phyloP scores from a whole-genome alignment of 1,139 yeast species.

The Yamadazyma epiphylla region DNA sequence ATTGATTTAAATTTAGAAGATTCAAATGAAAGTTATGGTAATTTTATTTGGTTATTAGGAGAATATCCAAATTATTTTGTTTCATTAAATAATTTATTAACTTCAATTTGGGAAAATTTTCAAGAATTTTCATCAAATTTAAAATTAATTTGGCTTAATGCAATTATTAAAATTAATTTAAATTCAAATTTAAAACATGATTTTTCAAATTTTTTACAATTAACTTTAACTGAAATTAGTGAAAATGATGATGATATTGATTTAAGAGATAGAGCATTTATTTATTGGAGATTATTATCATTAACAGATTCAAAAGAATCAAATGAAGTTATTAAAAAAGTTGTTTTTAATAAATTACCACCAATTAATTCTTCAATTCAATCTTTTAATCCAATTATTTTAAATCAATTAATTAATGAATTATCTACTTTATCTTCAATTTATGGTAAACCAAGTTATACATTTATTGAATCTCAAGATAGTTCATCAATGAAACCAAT shows the following conservation, averaged over 20 bases:
- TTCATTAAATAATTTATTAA: slow-evolving; percentile 37
- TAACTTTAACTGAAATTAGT: slow-evolving; percentile 72
- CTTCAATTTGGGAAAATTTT: slow-evolving; percentile 57
- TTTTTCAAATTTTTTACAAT: slow-evolving; percentile 56
- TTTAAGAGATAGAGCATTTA: slow-evolving; percentile 88
- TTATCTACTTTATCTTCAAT: slow-evolving; percentile 86
- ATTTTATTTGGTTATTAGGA: slow-evolving; percentile 88
- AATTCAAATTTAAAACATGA: slow-evolving; percentile 21
- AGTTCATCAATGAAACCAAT: slow-evolving; percentile 22
- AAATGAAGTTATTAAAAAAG: slow-evolving; percentile 45
- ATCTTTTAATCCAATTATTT: slow-evolving; percentile 61
- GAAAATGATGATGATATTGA: slow-evolving; percentile 84
- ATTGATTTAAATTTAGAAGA: slow-evolving; percentile 46
- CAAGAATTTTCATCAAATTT: slow-evolving; percentile 69
- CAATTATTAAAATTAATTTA: slow-evolving; percentile 73
- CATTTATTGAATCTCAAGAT: slow-evolving; percentile 38
- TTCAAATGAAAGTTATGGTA: slow-evolving; percentile 27
- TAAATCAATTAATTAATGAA: slow-evolving; percentile 69
- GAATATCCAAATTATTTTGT: slow-evolving; percentile 80
- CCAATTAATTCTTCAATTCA: slow-evolving; percentile 71
- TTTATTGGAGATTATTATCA: slow-evolving; percentile 90
- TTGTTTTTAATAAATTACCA: slow-evolving; percentile 63
- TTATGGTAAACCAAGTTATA: slow-evolving; percentile 77
- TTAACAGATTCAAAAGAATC: slow-evolving; percentile 15
- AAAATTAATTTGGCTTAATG: slow-evolving; percentile 72